phyloP scores from a whole-genome alignment of 192 early-diverging fungal species.

The Rhizoclosmatium sp. region DNA sequence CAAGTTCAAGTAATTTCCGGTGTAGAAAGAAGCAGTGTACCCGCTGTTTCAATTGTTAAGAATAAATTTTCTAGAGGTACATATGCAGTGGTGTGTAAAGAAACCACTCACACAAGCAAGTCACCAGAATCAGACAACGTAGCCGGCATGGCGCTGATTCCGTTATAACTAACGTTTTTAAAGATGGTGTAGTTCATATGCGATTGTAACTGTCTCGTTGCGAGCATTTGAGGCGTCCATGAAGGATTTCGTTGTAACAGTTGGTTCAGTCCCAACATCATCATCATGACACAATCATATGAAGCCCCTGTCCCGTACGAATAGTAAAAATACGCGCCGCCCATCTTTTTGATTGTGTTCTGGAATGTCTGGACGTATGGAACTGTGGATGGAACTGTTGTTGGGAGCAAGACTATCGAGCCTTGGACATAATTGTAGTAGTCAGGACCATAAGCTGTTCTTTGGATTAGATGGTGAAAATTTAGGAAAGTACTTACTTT shows the following conservation, averaged over 20 bases:
- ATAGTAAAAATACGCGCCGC: not conserved
- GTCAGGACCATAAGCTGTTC: not conserved
- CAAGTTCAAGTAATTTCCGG: not conserved
- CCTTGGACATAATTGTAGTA: not conserved
- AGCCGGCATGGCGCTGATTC: not conserved
- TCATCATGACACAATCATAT: slow-evolving; percentile 29
- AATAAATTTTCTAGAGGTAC: not conserved
- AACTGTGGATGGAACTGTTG: not conserved
- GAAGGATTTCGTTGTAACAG: not conserved
- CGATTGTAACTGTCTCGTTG: not conserved
- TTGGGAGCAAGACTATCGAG: not conserved
- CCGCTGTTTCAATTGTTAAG: not conserved
- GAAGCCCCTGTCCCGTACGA: not conserved
- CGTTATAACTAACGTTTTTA: slow-evolving; percentile 2
- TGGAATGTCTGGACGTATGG: not conserved
- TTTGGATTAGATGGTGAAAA: not conserved
- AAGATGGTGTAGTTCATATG: slow-evolving; percentile 11
- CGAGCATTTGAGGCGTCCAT: not conserved
- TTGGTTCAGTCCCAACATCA: slow-evolving; percentile 11
- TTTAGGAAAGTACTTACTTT: not conserved
- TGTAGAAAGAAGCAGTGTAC: not conserved
- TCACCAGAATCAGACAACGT: slow-evolving; percentile 2
- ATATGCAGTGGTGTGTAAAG: not conserved
- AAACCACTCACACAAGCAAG: not conserved
- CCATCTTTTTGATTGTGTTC: not conserved